phyloP scores from a whole-genome alignment of 371 early-diverging fungal species.

The Dichotomocladium elegans region DNA sequence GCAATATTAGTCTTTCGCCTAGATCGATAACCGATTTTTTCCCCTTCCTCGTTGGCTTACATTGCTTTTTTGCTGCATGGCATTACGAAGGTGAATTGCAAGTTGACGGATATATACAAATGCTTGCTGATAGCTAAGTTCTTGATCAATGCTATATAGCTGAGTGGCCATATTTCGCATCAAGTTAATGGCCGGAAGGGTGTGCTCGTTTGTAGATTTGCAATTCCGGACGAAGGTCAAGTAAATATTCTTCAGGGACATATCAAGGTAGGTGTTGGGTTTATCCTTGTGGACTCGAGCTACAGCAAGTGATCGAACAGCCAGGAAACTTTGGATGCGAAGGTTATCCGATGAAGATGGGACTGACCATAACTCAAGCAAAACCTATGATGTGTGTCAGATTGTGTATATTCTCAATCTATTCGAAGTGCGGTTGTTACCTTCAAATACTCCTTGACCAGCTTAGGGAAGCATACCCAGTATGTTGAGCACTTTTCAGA shows the following conservation, averaged over 20 bases:
- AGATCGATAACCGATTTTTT: not conserved
- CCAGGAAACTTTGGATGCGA: conserved; percentile 77
- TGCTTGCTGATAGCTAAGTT: conserved; percentile 83
- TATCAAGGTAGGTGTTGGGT: conserved; percentile 33
- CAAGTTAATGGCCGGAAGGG: conserved; percentile 78
- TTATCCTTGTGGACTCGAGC: conserved; percentile 20
- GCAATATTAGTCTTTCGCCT: not conserved
- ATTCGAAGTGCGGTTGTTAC: conserved; percentile 29
- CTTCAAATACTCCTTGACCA: conserved; percentile 76
- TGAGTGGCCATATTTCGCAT: conserved; percentile 90
- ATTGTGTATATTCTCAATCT: not conserved
- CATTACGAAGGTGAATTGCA: conserved; percentile 83
- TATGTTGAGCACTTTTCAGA: conserved; percentile 71
- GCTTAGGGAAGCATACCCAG: conserved; percentile 77
- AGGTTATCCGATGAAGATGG: conserved; percentile 60
- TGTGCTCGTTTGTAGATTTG: conserved; percentile 73
- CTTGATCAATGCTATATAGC: conserved; percentile 71
- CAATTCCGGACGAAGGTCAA: conserved; percentile 75
- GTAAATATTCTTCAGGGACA: conserved; percentile 72
- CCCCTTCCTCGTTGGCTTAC: conserved; percentile 11
- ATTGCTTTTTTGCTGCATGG: conserved; percentile 75
- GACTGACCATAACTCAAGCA: conserved; percentile 56
- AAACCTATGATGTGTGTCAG: conserved; percentile 17
- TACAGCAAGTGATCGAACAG: conserved; percentile 68
- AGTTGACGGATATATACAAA: conserved; percentile 91